Conservation (phyloP, 306 rosid species). For the Quercus aquifolioides region DNA sequence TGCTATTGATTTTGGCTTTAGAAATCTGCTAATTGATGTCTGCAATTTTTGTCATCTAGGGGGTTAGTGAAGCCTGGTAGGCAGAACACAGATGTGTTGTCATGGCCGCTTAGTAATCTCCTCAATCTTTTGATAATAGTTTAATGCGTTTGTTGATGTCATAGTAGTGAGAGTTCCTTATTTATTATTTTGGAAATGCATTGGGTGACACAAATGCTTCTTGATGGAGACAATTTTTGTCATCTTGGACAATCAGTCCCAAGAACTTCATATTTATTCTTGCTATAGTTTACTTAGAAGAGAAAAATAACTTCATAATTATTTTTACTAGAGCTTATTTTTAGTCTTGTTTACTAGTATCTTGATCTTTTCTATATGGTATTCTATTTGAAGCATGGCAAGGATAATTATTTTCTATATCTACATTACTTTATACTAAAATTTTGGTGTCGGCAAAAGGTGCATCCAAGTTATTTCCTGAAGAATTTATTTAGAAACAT, state of each 20-base stretch:
- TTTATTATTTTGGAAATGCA: constrained; percentile 10
- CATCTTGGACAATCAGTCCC: not conserved
- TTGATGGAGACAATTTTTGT: not conserved
- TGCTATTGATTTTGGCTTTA: constrained; percentile 28
- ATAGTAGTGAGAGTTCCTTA: constrained; percentile 14
- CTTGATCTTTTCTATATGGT: not conserved
- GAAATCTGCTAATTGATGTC: constrained; percentile 47
- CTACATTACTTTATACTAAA: not conserved
- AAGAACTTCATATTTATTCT: not conserved
- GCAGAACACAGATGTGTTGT: constrained; percentile 66
- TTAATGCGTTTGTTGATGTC: constrained; percentile 31
- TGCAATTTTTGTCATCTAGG: constrained; percentile 54
- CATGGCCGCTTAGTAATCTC: constrained; percentile 59
- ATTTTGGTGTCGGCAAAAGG: not conserved
- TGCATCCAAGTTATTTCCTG: not conserved
- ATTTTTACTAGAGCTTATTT: too few relatives aligned
- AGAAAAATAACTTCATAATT: too few relatives aligned
- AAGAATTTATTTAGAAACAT: not conserved
- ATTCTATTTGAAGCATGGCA: not conserved
- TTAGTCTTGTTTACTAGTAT: too few relatives aligned
- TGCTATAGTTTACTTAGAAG: too few relatives aligned
- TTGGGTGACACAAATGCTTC: not conserved
- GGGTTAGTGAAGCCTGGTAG: constrained; percentile 73
- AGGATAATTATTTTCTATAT: not conserved
- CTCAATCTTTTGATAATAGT: constrained; percentile 57